These are phyloP conservation scores for Ceratocystis smalleyi DNA, from an alignment of 2,329 filamentous ascomycete species.

Conservation along the genomic window DNA sequence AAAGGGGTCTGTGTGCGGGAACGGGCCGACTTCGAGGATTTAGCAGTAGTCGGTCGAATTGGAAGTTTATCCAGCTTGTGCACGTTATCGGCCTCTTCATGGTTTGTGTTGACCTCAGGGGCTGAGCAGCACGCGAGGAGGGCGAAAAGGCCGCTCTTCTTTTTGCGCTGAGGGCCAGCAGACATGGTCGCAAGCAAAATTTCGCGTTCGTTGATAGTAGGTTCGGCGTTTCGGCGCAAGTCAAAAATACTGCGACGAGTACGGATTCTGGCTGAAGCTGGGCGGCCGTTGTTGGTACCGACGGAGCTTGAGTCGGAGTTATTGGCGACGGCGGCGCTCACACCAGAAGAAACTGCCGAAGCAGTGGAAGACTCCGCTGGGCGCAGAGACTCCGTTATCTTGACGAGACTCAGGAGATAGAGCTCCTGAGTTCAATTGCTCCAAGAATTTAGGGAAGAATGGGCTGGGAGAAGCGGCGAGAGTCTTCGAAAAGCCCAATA, in stretches of 20 bases:
- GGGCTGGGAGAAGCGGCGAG: not conserved
- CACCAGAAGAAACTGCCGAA: constrained; percentile 17
- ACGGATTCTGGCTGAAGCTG: constrained; percentile 15
- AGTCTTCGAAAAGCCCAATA: not conserved
- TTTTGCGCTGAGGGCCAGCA: constrained; percentile 37
- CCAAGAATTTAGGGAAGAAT: not conserved
- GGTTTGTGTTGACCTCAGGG: constrained; percentile 42
- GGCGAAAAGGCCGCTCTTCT: constrained; percentile 38
- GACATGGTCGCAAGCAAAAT: constrained; percentile 17
- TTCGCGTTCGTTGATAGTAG: constrained; percentile 13
- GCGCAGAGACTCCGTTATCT: constrained; percentile 17
- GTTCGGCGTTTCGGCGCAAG: constrained; percentile 21
- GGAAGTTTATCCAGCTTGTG: constrained; percentile 45
- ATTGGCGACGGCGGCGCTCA: constrained; percentile 14
- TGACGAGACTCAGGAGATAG: constrained; percentile 16
- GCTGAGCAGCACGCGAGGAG: constrained; percentile 53
- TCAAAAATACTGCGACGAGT: constrained; percentile 15
- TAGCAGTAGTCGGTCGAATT: constrained; percentile 38
- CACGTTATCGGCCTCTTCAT: constrained; percentile 37
- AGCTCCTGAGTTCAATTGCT: constrained; percentile 14
- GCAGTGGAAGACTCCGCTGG: constrained; percentile 16
- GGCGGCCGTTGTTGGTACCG: constrained; percentile 10
- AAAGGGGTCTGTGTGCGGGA: constrained; percentile 35
- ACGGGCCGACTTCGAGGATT: constrained; percentile 23
- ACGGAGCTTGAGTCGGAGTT: constrained; percentile 11